These are phyloP conservation scores for Durotheca rogersii DNA, from an alignment of 495 filamentous ascomycete species.

Conservation along the genomic window DNA sequence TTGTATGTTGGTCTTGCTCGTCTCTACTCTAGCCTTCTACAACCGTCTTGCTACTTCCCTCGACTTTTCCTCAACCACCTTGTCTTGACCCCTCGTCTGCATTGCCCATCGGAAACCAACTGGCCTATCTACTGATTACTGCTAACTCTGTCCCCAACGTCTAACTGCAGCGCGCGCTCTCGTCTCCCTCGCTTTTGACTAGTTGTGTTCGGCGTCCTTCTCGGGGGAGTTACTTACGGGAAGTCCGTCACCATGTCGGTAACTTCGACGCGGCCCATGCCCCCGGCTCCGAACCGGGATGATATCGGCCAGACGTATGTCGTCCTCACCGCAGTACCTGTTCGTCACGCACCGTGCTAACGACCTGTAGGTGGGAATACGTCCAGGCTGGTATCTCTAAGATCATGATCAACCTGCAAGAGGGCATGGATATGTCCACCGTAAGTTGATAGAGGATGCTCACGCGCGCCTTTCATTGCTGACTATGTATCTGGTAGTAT, in stretches of 20 bases:
- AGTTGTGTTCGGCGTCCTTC: constrained; percentile 3
- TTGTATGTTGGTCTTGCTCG: constrained; percentile 6
- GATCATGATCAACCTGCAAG: constrained; percentile 89
- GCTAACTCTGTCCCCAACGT: constrained; percentile 10
- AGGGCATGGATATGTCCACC: constrained; percentile 87
- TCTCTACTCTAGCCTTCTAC: neutral
- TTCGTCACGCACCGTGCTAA: constrained; percentile 23
- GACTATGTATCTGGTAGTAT: constrained; percentile 58
- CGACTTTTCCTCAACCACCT: neutral
- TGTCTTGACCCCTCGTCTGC: neutral
- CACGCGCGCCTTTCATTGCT: neutral
- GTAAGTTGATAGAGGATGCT: constrained; percentile 50
- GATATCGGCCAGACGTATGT: constrained; percentile 82
- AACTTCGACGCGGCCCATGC: constrained; percentile 38
- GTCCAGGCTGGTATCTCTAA: constrained; percentile 81
- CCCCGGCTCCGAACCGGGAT: constrained; percentile 67
- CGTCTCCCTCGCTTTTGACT: constrained; percentile 1
- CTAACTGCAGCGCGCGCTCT: neutral
- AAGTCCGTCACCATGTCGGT: constrained; percentile 18
- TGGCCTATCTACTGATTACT: neutral
- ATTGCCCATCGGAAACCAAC: neutral
- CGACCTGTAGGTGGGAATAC: constrained; percentile 72
- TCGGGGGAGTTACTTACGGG: constrained; percentile 11
- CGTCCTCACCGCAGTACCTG: neutral
- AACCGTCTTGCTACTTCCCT: neutral